Conservation (phyloP, 1,284 basidiomycete species). For the Malassezia vespertilionis region DNA sequence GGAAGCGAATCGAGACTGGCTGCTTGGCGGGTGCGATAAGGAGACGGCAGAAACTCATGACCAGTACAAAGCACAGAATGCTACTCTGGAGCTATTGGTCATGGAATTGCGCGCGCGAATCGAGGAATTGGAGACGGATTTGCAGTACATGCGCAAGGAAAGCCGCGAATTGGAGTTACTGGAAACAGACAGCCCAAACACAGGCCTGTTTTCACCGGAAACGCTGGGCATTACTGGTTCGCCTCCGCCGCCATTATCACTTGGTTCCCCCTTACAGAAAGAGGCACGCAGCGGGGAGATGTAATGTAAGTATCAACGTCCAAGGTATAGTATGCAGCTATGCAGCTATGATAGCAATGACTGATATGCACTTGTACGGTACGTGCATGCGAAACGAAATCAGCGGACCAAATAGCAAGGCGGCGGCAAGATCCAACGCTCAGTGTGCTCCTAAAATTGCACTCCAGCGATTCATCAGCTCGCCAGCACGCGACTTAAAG, state of each 20-base stretch:
- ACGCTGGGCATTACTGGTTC: slow-evolving; percentile 1
- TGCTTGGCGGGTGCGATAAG: neutral
- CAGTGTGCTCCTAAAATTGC: slow-evolving; percentile 21
- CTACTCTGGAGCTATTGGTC: neutral
- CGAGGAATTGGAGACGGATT: slow-evolving; percentile 10
- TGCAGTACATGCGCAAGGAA: slow-evolving; percentile 4
- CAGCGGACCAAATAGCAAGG: no score
- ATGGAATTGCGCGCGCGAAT: slow-evolving; percentile 3
- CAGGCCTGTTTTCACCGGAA: slow-evolving; percentile 12
- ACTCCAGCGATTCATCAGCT: slow-evolving; percentile 50
- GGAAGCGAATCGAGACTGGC: slow-evolving; percentile 1
- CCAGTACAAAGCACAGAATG: neutral
- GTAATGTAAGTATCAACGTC: neutral
- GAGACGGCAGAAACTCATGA: neutral
- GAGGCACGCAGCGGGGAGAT: no score
- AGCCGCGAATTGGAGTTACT: neutral
- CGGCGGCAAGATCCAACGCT: no score
- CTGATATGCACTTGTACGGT: no score
- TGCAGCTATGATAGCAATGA: no score
- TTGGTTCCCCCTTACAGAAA: slow-evolving; percentile 6
- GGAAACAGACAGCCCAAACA: no score
- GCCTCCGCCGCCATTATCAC: slow-evolving; percentile 11
- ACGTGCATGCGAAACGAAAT: no score
- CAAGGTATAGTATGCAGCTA: no score
- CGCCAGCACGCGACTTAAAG: slow-evolving; percentile 62